phyloP scores from a whole-genome alignment of 192 early-diverging fungal species.

The Umbelopsis sp. region DNA sequence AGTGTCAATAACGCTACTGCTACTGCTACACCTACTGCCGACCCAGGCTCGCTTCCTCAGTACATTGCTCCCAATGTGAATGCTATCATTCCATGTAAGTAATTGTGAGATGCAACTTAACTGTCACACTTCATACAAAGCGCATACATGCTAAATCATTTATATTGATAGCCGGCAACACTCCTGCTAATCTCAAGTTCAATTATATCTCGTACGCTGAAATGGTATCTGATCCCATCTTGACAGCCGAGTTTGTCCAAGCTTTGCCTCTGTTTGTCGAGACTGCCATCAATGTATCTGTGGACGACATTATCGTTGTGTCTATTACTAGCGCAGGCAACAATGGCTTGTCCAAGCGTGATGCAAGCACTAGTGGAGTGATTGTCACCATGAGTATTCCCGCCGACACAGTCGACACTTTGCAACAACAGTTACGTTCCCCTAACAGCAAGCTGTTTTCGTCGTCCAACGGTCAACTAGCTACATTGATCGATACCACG shows the following conservation, averaged over 20 bases:
- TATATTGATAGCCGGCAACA: background rate
- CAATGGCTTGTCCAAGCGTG: background rate
- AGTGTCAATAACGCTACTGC: background rate
- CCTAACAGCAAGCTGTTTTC: slow-evolving; percentile 18
- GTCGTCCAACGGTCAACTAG: slow-evolving; percentile 28
- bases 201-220: slow-evolving; percentile 31
- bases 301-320: slow-evolving; percentile 33
- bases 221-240: slow-evolving; percentile 30
- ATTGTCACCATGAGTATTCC: slow-evolving; percentile 35
- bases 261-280: slow-evolving; percentile 26
- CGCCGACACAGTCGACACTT: background rate
- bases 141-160: background rate
- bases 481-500: slow-evolving; percentile 25
- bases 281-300: slow-evolving; percentile 14
- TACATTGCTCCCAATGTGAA: slow-evolving; percentile 35
- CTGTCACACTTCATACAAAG: slow-evolving; percentile 7
- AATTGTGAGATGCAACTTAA: background rate
- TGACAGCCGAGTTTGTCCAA: slow-evolving; percentile 37
- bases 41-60: slow-evolving; percentile 18
- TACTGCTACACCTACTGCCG: background rate
- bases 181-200: slow-evolving; percentile 27
- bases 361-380: slow-evolving; percentile 17
- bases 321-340: slow-evolving; percentile 20
- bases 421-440: slow-evolving; percentile 15
- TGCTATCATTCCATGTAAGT: slow-evolving; percentile 25